Conservation (phyloP, 768 basidiomycete species). For the Auricularia cornea region DNA sequence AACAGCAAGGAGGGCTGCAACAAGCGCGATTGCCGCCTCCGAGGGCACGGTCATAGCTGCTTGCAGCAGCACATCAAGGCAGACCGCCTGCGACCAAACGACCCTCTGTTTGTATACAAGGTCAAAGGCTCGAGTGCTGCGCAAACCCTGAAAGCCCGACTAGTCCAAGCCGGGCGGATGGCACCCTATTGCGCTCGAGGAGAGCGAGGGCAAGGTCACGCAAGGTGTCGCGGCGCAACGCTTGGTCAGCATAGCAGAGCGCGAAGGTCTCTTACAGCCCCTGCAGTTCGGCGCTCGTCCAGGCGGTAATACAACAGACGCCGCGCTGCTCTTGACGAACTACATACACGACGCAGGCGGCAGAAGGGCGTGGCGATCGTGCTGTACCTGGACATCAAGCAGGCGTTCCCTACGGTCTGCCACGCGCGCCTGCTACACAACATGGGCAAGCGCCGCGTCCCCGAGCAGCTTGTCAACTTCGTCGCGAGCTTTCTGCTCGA, state of each 20-base stretch:
- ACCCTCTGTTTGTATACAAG: no score
- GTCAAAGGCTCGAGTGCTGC: no score
- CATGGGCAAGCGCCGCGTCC: constrained; percentile 5
- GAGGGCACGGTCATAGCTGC: no score
- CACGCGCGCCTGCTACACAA: constrained; percentile 7
- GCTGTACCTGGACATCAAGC: constrained; percentile 8
- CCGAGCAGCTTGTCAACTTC: constrained; percentile 2
- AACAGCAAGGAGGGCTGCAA: no score
- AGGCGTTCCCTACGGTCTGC: constrained; percentile 10
- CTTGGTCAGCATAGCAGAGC: not conserved
- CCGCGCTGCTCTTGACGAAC: constrained; percentile 3
- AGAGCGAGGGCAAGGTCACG: constrained; percentile 4
- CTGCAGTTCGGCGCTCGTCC: constrained; percentile 12
- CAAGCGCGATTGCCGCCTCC: no score
- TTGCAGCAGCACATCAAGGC: no score
- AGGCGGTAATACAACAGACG: constrained; percentile 10
- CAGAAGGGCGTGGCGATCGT: constrained; percentile 2
- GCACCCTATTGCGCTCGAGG: constrained; percentile 9
- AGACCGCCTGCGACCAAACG: no score
- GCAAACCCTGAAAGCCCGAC: constrained; percentile 8
- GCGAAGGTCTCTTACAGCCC: constrained; percentile 6
- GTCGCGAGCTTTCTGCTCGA: constrained; percentile 2
- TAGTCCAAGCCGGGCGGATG: constrained; percentile 11
- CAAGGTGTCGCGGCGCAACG: constrained; percentile 1
- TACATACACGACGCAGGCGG: constrained; percentile 8